These are phyloP conservation scores for Beta corolliflora DNA, from an alignment of 179 eudicot genomes.

Conservation along the genomic window DNA sequence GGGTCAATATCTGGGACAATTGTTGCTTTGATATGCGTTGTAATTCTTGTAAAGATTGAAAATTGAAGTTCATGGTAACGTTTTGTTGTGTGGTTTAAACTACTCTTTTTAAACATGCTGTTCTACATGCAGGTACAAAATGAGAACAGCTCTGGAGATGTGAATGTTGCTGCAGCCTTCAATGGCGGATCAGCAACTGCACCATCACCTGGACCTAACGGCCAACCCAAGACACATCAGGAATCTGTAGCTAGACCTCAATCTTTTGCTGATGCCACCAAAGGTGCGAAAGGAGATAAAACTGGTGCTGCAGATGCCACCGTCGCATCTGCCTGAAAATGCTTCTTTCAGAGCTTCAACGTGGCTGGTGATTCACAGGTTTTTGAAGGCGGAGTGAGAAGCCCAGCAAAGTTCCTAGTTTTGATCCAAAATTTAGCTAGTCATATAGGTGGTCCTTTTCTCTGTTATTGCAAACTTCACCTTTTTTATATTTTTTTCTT, in stretches of 20 bases:
- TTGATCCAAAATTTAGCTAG: conserved; percentile 27
- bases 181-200: conserved; percentile 24
- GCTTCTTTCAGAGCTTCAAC: not conserved
- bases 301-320: conserved; percentile 24
- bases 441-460: conserved; percentile 24
- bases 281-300: conserved; percentile 36
- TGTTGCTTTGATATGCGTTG: not conserved
- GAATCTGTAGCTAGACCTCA: conserved; percentile 15
- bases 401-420: conserved; percentile 29
- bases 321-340: conserved; percentile 23
- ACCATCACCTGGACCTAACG: conserved; percentile 15
- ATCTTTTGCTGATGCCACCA: conserved; percentile 27
- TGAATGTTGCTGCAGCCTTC: conserved; percentile 29
- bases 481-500: not conserved
- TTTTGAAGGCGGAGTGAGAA: conserved; percentile 33
- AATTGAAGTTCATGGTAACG: not conserved
- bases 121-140: conserved; percentile 27
- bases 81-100: not conserved
- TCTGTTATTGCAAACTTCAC: conserved; percentile 18
- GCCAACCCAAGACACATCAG: conserved; percentile 23
- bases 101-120: not conserved
- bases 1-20: no score
- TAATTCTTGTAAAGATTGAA: not conserved
- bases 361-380: conserved; percentile 23
- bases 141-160: conserved; percentile 25